Base-by-base conservation (phyloP, 768 basidiomycete species). In the Leccinum aurantiacum region DNA sequence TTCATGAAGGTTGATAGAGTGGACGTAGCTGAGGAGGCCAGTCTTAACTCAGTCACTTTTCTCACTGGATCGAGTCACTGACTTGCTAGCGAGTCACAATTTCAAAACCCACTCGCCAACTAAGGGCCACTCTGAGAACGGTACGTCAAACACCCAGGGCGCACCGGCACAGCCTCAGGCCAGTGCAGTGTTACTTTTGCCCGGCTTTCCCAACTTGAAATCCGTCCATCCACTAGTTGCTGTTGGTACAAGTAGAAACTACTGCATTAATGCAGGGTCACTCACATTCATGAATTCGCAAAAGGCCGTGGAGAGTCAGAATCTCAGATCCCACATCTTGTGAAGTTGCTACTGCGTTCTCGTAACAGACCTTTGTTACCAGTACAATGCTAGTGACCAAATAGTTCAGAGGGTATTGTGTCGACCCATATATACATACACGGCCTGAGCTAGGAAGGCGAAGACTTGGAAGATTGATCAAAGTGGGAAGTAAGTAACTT, bases 1-100 rank as follows among this genome's bases (percentile, higher is more conserved):
- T 41, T 58, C 70, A 71, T 67, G 57, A 44, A 44, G 56, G 53
- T 48, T 53, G 58, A n/a, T 3, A 53, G 54, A 33, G 38, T 59
- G 25, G 48, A 62, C 33, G 44, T 46, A 41, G 55, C 24, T 46
- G 48, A 55, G n/a, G 38, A 44, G 31, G 19, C 25, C 27, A 29
- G 31, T 33, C 27, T 29, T 50, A 10, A 50, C 25, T 52, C 51
- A 10, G 31, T 31, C 51, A 22, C n/a, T 19, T 19, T 6, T 50
- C 27, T 29, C 27, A 51, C 31, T n/a, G 27, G 51, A 33, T 27
- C 51, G 51, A 52, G 52, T 37, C 52, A 49, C 48, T 49, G 48
- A 25, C 48, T 49, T 49, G 46, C 22, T 22, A 48, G 14, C 47
- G 24, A 48, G 47, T 48, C 47, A 19, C 44, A 19, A 46, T 41